These are phyloP conservation scores for Candida glaebosa DNA, from an alignment of 805 yeast species.

Conservation along the genomic window DNA sequence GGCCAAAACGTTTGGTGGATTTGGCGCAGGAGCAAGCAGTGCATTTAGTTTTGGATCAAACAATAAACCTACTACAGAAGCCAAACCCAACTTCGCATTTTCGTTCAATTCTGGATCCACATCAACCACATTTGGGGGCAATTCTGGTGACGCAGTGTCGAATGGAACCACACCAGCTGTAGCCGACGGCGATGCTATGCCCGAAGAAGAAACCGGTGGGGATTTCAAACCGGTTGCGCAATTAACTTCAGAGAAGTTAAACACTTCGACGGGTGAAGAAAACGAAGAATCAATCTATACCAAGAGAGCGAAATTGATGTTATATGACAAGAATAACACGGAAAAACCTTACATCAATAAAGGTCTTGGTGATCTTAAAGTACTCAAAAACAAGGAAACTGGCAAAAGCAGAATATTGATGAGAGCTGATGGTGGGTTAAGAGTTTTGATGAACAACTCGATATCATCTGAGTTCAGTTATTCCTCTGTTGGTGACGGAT, in stretches of 20 bases:
- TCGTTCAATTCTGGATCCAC: conserved; percentile 19
- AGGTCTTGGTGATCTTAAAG: conserved; percentile 82
- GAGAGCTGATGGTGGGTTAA: conserved; percentile 85
- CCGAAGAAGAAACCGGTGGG: conserved; percentile 44
- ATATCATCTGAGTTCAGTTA: conserved; percentile 59
- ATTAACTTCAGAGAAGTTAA: conserved; percentile 44
- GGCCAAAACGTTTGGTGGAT: conserved; percentile 6
- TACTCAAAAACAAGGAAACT: conserved; percentile 59
- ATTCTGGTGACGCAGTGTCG: conserved; percentile 8
- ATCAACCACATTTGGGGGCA: conserved; percentile 8
- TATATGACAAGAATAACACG: conserved; percentile 46
- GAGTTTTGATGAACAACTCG: conserved; percentile 70
- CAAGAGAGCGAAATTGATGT: conserved; percentile 69
- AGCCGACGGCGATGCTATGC: conserved; percentile 24
- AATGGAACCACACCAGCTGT: conserved; percentile 1
- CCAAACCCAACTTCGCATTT: conserved; percentile 20
- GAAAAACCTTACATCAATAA: conserved; percentile 50
- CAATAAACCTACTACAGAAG: conserved; percentile 4
- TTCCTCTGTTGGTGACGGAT: conserved; percentile 59
- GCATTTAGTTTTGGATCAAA: conserved; percentile 15
- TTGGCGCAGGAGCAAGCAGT: conserved; percentile 1
- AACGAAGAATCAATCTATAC: conserved; percentile 62
- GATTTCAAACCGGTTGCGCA: conserved; percentile 40
- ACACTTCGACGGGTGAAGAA: conserved; percentile 77
- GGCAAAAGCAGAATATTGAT: conserved; percentile 67